Percentiles rank a stretch among this genome's conserved stretches.
Evolutionary conservation across 1,284 basidiomycete genomes (phyloP).

Genomic region (Leccinum subrobustum): DNA sequence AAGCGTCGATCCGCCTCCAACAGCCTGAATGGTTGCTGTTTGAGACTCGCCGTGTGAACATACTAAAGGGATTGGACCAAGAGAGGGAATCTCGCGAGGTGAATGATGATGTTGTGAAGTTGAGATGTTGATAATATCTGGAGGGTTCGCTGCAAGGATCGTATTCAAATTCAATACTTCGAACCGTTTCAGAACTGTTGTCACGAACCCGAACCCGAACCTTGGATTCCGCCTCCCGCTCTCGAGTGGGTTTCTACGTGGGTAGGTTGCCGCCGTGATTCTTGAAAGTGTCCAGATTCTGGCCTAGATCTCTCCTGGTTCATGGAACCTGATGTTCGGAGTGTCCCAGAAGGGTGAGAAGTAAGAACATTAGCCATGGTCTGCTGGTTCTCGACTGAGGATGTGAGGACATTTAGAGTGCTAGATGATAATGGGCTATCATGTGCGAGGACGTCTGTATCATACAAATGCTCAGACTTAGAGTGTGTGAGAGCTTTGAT

Average conservation of each 20-base stretch:
- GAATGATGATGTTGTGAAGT: constrained; percentile 4
- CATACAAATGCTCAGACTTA: constrained; percentile 5
- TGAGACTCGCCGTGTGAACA: constrained; percentile 9
- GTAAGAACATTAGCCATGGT: background rate
- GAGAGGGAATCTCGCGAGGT: background rate
- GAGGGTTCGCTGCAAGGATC: constrained; percentile 7
- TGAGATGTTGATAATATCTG: background rate
- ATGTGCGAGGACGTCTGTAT: background rate
- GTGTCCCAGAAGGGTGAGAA: constrained; percentile 12
- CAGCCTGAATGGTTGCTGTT: background rate
- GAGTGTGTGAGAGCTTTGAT: constrained; percentile 11
- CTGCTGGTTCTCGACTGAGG: constrained; percentile 2
- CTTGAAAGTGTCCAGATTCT: constrained; percentile 5
- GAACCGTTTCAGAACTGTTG: constrained; percentile 4
- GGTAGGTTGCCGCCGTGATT: constrained; percentile 7
- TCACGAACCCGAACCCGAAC: constrained; percentile 18
- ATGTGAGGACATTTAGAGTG: background rate
- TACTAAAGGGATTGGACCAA: constrained; percentile 1
- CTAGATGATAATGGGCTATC: constrained; percentile 4
- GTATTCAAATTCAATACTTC: background rate
- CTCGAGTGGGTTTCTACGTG: constrained; percentile 4
- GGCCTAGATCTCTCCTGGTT: constrained; percentile 4
- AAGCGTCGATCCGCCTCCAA: background rate
- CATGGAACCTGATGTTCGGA: background rate
- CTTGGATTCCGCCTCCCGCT: constrained; percentile 16